Conservation (phyloP, 2,329 filamentous ascomycete species). For the Myotisia sp. region DNA sequence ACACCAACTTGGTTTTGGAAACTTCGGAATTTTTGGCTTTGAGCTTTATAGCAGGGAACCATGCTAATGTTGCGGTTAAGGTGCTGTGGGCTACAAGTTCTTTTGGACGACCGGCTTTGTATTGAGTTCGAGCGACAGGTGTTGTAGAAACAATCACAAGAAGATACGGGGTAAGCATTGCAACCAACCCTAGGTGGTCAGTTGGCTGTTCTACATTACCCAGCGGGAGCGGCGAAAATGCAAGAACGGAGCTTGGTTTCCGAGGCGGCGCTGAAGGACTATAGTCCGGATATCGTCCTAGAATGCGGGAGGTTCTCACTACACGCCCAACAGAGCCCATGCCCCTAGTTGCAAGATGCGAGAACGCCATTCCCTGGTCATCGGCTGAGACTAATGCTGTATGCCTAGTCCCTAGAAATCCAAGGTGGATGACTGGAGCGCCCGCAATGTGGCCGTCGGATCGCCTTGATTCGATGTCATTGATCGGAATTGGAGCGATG, state of each 20-base stretch:
- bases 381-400: slow-evolving; percentile 93
- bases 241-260: slow-evolving; percentile 89
- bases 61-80: slow-evolving; percentile 85
- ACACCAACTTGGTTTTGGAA: slow-evolving; percentile 70
- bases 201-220: slow-evolving; percentile 88
- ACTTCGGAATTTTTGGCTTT: slow-evolving; percentile 58
- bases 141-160: slow-evolving; percentile 96
- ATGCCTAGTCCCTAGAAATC: slow-evolving; percentile 82
- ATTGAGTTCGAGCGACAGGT: slow-evolving; percentile 86
- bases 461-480: slow-evolving; percentile 50
- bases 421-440: slow-evolving; percentile 72
- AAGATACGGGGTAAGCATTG: slow-evolving; percentile 88
- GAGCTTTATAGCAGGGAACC: slow-evolving; percentile 91
- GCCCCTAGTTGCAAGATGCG: slow-evolving; percentile 83
- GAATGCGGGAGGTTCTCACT: slow-evolving; percentile 77
- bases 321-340: slow-evolving; percentile 71
- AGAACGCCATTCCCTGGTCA: slow-evolving; percentile 93
- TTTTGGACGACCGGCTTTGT: slow-evolving; percentile 82
- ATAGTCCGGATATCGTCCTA: slow-evolving; percentile 71
- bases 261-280: slow-evolving; percentile 49
- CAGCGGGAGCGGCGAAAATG: slow-evolving; percentile 76
- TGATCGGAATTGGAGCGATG: slow-evolving; percentile 60
- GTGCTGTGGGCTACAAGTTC: slow-evolving; percentile 80
- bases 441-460: slow-evolving; percentile 69
- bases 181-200: slow-evolving; percentile 77